Conservation (phyloP, 495 filamentous ascomycete species). For the Lasiosphaeria ovina region DNA sequence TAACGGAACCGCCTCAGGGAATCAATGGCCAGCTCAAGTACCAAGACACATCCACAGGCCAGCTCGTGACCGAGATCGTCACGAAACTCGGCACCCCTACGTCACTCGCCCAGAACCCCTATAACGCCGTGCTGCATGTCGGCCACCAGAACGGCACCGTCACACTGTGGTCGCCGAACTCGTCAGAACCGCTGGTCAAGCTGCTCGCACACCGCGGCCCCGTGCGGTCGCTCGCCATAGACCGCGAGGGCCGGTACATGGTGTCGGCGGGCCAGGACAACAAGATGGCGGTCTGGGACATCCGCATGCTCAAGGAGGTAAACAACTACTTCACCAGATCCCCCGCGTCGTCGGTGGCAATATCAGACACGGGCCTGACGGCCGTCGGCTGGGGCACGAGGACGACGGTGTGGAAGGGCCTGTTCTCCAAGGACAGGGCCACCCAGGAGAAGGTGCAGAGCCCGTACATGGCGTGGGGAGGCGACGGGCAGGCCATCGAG, state of each 20-base stretch:
- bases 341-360: conserved; percentile 79
- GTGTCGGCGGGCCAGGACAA: conserved; percentile 86
- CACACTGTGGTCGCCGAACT: conserved; percentile 94
- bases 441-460: conserved; percentile 77
- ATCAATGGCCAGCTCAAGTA: conserved; percentile 88
- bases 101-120: conserved; percentile 79
- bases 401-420: conserved; percentile 82
- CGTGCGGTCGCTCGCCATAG: conserved; percentile 81
- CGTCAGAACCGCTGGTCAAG: conserved; percentile 81
- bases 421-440: conserved; percentile 65
- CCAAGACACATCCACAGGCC: conserved; percentile 90
- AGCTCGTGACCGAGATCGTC: conserved; percentile 75
- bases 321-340: conserved; percentile 84
- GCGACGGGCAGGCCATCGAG: conserved; percentile 78
- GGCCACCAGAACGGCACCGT: conserved; percentile 95
- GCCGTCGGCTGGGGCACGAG: conserved; percentile 92
- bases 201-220: conserved; percentile 91
- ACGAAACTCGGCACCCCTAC: conserved; percentile 84
- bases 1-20: conserved; percentile 49
- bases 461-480: conserved; percentile 93
- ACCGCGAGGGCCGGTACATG: conserved; percentile 93
- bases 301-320: conserved; percentile 89
- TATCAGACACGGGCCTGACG: conserved; percentile 83
- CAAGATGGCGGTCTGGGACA: conserved; percentile 94
- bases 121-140: conserved; percentile 85